Percentiles rank a stretch among this genome's conserved stretches.
Conservation (phyloP, 73 alveolate genomes). For the Paramecium sonneborni region DNA sequence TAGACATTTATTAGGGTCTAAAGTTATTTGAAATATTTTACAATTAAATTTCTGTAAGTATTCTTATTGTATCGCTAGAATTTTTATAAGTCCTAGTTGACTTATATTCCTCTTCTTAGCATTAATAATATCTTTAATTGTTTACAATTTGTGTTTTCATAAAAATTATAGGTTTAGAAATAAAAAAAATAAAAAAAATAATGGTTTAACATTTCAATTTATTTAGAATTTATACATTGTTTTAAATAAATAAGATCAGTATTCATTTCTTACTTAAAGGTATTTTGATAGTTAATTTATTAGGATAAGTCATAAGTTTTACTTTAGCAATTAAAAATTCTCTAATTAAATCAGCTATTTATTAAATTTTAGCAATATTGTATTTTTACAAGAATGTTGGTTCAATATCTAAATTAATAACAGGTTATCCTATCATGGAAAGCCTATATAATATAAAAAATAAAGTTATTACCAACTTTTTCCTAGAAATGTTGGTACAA, state of each 20-base stretch:
- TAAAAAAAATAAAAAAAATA: background rate
- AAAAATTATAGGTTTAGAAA: background rate
- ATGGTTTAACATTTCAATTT: background rate
- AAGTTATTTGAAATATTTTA: background rate
- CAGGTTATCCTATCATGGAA: constrained; percentile 39
- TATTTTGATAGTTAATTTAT: background rate
- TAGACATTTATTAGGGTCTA: constrained; percentile 12
- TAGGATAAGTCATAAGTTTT: constrained; percentile 7
- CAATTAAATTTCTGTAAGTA: background rate
- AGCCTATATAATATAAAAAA: background rate
- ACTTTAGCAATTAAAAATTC: background rate
- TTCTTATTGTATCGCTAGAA: background rate
- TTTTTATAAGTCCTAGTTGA: background rate
- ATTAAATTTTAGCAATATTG: constrained; percentile 27
- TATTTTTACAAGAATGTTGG: background rate
- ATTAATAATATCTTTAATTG: background rate
- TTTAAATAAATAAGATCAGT: background rate
- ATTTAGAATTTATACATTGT: background rate
- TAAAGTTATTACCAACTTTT: constrained; percentile 11
- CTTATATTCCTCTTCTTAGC: background rate
- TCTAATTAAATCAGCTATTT: background rate
- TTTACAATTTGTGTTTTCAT: background rate
- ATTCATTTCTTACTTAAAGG: background rate
- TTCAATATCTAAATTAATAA: constrained; percentile 15
- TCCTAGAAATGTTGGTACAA: constrained; percentile 11